Evolutionary conservation across 768 basidiomycete genomes (phyloP).

Genomic region (Phaeotremella skinneri): DNA sequence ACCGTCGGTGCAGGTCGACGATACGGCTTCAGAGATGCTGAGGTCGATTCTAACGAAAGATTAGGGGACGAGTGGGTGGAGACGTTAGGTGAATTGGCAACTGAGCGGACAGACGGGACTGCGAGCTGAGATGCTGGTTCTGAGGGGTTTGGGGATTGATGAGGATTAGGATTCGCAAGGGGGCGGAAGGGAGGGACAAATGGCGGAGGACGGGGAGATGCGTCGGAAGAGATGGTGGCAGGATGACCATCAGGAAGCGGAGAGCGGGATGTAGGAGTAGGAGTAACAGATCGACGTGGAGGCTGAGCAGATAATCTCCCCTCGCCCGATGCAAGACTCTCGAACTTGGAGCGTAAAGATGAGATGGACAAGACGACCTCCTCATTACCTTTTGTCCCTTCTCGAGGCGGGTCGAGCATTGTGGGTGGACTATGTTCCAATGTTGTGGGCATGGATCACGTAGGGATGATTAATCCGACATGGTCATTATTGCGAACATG

Average conservation of each 20-base stretch:
- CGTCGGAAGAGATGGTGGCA: neutral
- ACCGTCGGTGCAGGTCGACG: conserved; percentile 15
- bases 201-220: neutral
- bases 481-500: too few species aligned
- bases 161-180: neutral
- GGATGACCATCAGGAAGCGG: neutral
- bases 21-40: conserved; percentile 9
- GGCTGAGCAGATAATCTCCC: neutral
- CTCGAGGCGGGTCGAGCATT: neutral
- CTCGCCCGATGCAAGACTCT: conserved; percentile 30
- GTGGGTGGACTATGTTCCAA: too few species aligned
- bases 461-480: too few species aligned
- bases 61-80: neutral
- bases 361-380: conserved; percentile 31
- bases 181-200: conserved; percentile 10
- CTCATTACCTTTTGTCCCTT: conserved; percentile 7
- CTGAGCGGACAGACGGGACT: too few species aligned
- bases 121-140: too few species aligned
- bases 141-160: neutral
- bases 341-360: conserved; percentile 36
- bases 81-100: too few species aligned
- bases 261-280: conserved; percentile 3
- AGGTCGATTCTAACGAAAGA: conserved; percentile 1
- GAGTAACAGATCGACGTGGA: conserved; percentile 15
- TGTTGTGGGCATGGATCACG: too few species aligned